Percentiles rank a stretch among this genome's conserved stretches.
Conservation (phyloP, 2,329 filamentous ascomycete genomes). For the Phaeophleospora eucalypticola region DNA sequence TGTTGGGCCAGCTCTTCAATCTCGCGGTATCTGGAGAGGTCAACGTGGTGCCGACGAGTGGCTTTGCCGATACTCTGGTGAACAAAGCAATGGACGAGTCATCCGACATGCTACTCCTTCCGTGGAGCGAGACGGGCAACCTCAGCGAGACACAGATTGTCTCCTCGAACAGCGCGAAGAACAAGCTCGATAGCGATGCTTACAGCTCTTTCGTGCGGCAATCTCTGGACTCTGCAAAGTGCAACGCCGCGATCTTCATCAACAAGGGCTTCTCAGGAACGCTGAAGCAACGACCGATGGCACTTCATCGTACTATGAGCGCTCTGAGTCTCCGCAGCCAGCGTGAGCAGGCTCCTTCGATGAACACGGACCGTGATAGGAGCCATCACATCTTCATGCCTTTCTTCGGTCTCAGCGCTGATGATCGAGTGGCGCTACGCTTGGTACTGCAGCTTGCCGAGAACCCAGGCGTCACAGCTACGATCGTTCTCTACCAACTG, state of each 20-base stretch:
- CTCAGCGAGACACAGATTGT: slow-evolving; percentile 61
- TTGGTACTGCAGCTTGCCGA: slow-evolving; percentile 80
- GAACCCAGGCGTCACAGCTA: slow-evolving; percentile 73
- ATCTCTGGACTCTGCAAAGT: slow-evolving; percentile 59
- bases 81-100: slow-evolving; percentile 53
- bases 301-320: slow-evolving; percentile 50
- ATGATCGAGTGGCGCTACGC: slow-evolving; percentile 74
- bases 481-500: slow-evolving; percentile 56
- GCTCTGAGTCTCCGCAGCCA: slow-evolving; percentile 58
- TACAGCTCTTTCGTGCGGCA: slow-evolving; percentile 72
- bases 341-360: slow-evolving; percentile 54
- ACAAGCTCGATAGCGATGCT: slow-evolving; percentile 57
- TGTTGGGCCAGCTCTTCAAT: slow-evolving; percentile 79
- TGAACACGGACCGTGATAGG: slow-evolving; percentile 48
- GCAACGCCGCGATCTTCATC: slow-evolving; percentile 73
- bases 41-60: slow-evolving; percentile 70
- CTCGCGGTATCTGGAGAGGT: slow-evolving; percentile 76
- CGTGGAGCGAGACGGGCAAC: slow-evolving; percentile 81
- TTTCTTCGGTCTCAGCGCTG: slow-evolving; percentile 71
- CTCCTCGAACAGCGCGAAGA: slow-evolving; percentile 50
- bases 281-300: slow-evolving; percentile 28
- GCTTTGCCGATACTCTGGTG: slow-evolving; percentile 73
- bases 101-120: slow-evolving; percentile 71
- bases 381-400: slow-evolving; percentile 82
- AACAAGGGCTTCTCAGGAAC: slow-evolving; percentile 63